Evolutionary conservation across 2,329 filamentous ascomycete species (phyloP), one percentile per base, ranked within the genome.

Genomic region (Fusarium sp.): DNA sequence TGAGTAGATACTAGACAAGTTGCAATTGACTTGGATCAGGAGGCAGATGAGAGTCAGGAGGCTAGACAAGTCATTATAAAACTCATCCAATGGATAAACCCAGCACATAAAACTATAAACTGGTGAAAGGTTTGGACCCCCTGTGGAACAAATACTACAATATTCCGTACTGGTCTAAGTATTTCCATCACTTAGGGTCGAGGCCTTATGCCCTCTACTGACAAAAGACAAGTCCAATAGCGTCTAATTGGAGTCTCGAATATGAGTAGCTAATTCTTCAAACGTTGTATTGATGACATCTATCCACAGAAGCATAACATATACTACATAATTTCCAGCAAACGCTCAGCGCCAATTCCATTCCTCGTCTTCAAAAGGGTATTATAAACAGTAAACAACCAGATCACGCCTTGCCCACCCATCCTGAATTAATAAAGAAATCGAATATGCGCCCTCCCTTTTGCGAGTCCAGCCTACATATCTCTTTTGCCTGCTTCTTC

Each of bases 351-450:
- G 61, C 68, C 69, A 69, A 28, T 66, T 63, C 62, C 63, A 44
- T 62, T 58, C 54, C 36, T 42, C 28, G 30, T 71, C 62, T 66
- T 69, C 48, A 51, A 75, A 63, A 75, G 76, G 77, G 77, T 78
- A 78, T 78, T 70, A 68, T 68, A 69, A 62, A 73, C 51, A 69
- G 26, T 48, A 71, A 70, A 66, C 66, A 72, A 66, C 59, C 61
- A 56, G 45, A 63, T 81, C 72, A 97, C 32, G 92, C 93, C 85
- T 97, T 96, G 38, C 91, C 93, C 69, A 98, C 92, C 95, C 96
- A 98, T 6, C 96, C 96, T 63, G 91, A 92, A 80, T 95, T 94
- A 72, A 97, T 93, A 84, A 98, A 95, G 81, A 98, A 98, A 82
- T 98, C 96, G 83, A 96, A 98, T 66, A 98, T 90, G 74, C 94